These are phyloP conservation scores for Odontarrhena argentea DNA, from an alignment of 345 rosid species.

Conservation along the genomic window DNA sequence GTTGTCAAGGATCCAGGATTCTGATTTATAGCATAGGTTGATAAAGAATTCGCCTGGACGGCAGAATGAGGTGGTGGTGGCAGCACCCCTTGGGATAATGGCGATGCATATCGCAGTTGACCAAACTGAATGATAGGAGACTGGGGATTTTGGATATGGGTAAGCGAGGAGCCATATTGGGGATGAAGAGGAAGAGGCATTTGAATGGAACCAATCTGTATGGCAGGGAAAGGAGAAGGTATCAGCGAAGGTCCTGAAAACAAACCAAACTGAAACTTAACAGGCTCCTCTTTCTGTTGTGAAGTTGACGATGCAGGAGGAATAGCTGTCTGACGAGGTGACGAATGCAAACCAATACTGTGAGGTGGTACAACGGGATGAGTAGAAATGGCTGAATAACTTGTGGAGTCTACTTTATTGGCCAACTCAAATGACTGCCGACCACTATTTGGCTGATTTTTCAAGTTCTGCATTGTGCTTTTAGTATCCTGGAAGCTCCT, in stretches of 20 bases:
- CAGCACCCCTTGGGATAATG: slow-evolving; percentile 73
- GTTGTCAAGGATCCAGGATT: slow-evolving; percentile 51
- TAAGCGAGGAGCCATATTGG: slow-evolving; percentile 61
- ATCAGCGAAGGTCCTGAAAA: slow-evolving; percentile 92
- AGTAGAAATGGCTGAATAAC: slow-evolving; percentile 43
- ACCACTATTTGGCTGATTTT: slow-evolving; percentile 46
- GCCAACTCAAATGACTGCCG: slow-evolving; percentile 45
- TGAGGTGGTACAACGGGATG: slow-evolving; percentile 44
- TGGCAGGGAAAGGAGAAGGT: slow-evolving; percentile 94
- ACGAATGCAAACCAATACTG: slow-evolving; percentile 42
- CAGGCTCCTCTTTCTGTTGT: slow-evolving; percentile 63
- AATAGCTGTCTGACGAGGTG: slow-evolving; percentile 51
- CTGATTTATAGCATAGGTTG: slow-evolving; percentile 53
- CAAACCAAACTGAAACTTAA: slow-evolving; percentile 91
- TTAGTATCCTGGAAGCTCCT: slow-evolving; percentile 57
- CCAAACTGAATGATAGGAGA: slow-evolving; percentile 91
- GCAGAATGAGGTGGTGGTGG: slow-evolving; percentile 64
- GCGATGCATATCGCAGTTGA: slow-evolving; percentile 77
- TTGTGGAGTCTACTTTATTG: slow-evolving; percentile 46
- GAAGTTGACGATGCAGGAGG: slow-evolving; percentile 46
- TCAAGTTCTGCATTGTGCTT: slow-evolving; percentile 54
- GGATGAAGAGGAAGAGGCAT: slow-evolving; percentile 98
- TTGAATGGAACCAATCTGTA: slow-evolving; percentile 99
- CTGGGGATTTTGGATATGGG: slow-evolving; percentile 67
- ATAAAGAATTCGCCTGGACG: slow-evolving; percentile 54